Conservation (phyloP, 257 asterid genomes). For the Gentiana dahurica region DNA sequence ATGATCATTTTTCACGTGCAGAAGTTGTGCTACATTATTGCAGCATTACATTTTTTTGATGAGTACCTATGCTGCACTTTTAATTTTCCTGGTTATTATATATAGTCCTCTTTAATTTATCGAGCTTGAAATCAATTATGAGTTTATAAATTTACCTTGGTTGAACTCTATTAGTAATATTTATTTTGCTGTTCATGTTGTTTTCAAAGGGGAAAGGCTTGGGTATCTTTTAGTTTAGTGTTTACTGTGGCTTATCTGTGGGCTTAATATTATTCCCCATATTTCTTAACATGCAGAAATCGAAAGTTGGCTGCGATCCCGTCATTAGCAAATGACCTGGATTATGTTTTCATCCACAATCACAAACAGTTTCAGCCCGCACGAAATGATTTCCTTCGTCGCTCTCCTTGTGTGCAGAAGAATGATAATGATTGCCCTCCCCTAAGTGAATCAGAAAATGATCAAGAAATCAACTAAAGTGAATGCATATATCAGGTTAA, state of each 20-base stretch:
- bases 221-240: too few species aligned
- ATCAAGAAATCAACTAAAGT: slow-evolving; percentile 11
- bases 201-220: too few species aligned
- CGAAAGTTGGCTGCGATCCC: slow-evolving; percentile 18
- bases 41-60: background rate
- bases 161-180: too few species aligned
- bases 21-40: background rate
- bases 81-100: background rate
- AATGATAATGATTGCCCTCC: slow-evolving; percentile 24
- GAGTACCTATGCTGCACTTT: background rate
- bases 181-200: too few species aligned
- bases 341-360: slow-evolving; percentile 2
- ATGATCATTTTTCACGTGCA: too few species aligned
- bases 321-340: slow-evolving; percentile 17
- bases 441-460: slow-evolving; percentile 13
- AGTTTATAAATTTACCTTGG: too few species aligned
- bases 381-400: background rate
- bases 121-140: background rate
- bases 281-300: slow-evolving; percentile 8
- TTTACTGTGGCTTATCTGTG: too few species aligned
- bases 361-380: background rate
- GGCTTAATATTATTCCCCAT: too few species aligned
- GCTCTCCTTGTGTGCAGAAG: slow-evolving; percentile 1
- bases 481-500: slow-evolving; percentile 12
- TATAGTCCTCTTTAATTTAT: background rate